A percentile compares a stretch with the other conserved stretches of the same genome.
Evolutionary conservation across 805 yeast genomes (phyloP).

Genomic region (Pichia scutulata): DNA sequence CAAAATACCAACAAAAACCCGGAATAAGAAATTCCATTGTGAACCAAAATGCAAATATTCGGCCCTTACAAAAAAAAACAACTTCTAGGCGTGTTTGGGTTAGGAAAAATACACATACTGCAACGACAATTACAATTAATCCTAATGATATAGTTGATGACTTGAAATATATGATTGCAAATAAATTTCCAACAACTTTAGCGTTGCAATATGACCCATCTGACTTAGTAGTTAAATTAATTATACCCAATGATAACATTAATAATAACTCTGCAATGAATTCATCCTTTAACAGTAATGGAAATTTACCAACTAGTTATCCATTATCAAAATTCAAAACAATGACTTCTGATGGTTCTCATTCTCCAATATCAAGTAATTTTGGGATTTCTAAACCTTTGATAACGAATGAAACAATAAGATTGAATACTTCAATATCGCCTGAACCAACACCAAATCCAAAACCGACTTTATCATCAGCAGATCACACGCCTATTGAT

Average conservation of each 20-base stretch:
- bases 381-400: background rate
- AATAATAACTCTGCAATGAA: background rate
- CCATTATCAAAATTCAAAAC: background rate
- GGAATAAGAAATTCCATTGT: background rate
- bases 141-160: slow-evolving; percentile 73
- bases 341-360: background rate
- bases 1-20: background rate
- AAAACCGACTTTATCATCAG: slow-evolving; percentile 15
- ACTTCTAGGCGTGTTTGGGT: slow-evolving; percentile 45
- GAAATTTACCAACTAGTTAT: background rate
- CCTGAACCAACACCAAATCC: slow-evolving; percentile 24
- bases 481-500: slow-evolving; percentile 4
- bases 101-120: slow-evolving; percentile 39
- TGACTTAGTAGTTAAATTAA: slow-evolving; percentile 39
- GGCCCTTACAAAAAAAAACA: background rate
- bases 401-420: background rate
- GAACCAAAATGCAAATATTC: background rate
- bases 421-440: slow-evolving; percentile 17
- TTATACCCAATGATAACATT: slow-evolving; percentile 11
- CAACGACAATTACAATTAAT: slow-evolving; percentile 62
- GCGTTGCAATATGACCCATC: slow-evolving; percentile 62
- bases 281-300: background rate
- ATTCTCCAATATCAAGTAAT: background rate
- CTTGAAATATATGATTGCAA: slow-evolving; percentile 55
- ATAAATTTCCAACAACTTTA: slow-evolving; percentile 60